Base-by-base conservation (phyloP, 176 grass and related monocot species). In the Eragrostis nindensis region DNA sequence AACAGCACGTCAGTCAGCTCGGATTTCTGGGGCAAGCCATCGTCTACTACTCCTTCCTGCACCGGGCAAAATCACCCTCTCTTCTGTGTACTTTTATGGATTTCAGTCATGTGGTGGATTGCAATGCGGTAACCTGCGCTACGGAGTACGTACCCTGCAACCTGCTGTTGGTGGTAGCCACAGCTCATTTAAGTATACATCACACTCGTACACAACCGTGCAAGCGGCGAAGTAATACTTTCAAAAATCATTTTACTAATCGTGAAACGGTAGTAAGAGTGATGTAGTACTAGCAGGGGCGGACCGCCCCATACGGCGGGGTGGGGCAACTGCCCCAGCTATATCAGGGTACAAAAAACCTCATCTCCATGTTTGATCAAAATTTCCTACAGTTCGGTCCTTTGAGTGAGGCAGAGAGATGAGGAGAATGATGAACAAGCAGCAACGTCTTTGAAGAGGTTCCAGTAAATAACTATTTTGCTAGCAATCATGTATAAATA, bases 1-100 rank as follows among this genome's bases (percentile, higher is more conserved):
- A 54, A 62, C 72, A 82, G 29, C 85, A 81, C 53, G 55, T 71
- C 55, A 56, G 55, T 77, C 55, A 56, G 38, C 65, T 77, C 55
- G 17, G 73, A 52, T 82, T 87, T 82, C 32, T n/a, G 1, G 10
- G 50, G 68, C 76, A 86, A 74, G 13, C 19, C 17, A 25, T 15
- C 42, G 8, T 9, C 1, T 77, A 48, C 47, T 47, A 25, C 49
- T 6, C 21, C n/a, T n/a, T n/a, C n/a, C n/a, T n/a, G n/a, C n/a
- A n/a, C n/a, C 21, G 56, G 5, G 9, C 21, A 22, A 50, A 50
- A 1, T 72, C 15, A 62, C 48, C 55, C 6, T 24, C 18, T 4
- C 32, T 36, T n/a, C n/a, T n/a, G n/a, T 47, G 21, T 12, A 11
- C 13, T 19, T 61, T 24, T 12, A 21, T 62, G 68, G 30, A 14